Evolutionary conservation across 345 rosid species (phyloP).

Genomic region (Moringa oleifera): DNA sequence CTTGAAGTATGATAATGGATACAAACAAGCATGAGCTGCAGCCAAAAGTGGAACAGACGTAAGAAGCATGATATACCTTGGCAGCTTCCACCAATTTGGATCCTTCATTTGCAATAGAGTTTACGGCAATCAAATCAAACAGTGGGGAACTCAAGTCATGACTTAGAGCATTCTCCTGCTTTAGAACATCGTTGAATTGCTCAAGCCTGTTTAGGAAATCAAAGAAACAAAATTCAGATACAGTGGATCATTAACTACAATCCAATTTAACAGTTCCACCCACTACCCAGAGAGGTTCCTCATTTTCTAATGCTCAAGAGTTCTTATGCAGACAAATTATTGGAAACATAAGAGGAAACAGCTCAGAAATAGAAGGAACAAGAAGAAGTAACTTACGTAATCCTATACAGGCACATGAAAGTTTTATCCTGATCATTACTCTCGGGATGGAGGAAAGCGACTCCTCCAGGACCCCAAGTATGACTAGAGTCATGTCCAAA

Average conservation of each 20-base stretch:
- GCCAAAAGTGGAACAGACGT: background rate
- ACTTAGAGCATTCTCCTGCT: conserved; percentile 53
- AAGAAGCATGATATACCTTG: conserved; percentile 31
- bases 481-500: conserved; percentile 61
- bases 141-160: conserved; percentile 35
- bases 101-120: conserved; percentile 31
- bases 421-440: conserved; percentile 35
- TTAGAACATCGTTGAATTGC: conserved; percentile 86
- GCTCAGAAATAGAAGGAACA: background rate
- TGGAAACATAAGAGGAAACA: background rate
- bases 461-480: conserved; percentile 86
- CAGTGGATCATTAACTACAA: no score
- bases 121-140: conserved; percentile 46
- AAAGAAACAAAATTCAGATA: background rate
- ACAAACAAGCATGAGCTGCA: background rate
- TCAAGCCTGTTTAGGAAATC: conserved; percentile 56
- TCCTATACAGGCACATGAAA: conserved; percentile 62
- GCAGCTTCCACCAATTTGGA: conserved; percentile 46
- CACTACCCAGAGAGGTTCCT: background rate
- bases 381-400: conserved; percentile 49
- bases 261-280: background rate
- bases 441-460: conserved; percentile 73
- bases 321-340: background rate
- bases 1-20: background rate
- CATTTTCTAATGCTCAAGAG: background rate